phyloP scores from a whole-genome alignment of 78 protist species.

The Capsaspora owczarzaki region DNA sequence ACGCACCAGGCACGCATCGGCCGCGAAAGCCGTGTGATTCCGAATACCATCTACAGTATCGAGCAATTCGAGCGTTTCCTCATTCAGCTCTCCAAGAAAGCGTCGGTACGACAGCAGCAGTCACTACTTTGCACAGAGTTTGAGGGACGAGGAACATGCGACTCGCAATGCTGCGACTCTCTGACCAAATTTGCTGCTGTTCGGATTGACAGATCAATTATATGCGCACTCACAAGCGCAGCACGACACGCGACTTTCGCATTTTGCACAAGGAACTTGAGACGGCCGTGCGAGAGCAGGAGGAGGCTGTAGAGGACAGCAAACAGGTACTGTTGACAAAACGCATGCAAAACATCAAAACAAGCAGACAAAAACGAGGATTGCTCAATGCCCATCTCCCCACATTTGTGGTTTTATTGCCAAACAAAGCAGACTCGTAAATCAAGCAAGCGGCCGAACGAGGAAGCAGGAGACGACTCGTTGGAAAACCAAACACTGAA shows the following conservation, averaged over 20 bases:
- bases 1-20: not conserved
- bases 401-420: too few species aligned
- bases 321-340: too few species aligned
- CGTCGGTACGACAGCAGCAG: not conserved
- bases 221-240: not conserved
- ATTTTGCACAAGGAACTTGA: not conserved
- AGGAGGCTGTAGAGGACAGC: too few species aligned
- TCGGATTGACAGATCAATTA: not conserved
- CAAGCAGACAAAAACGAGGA: too few species aligned
- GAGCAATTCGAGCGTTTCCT: constrained; percentile 9
- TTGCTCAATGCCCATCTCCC: too few species aligned
- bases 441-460: too few species aligned
- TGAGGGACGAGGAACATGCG: not conserved
- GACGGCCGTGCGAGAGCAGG: too few species aligned
- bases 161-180: not conserved
- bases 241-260: constrained; percentile 16
- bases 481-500: too few species aligned
- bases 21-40: not conserved
- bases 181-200: not conserved
- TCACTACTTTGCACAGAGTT: not conserved
- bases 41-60: not conserved
- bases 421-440: too few species aligned
- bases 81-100: not conserved
- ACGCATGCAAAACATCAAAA: too few species aligned
- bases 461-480: too few species aligned